Conservation (phyloP, 345 rosid genomes). For the Eutrema yunnanense region DNA sequence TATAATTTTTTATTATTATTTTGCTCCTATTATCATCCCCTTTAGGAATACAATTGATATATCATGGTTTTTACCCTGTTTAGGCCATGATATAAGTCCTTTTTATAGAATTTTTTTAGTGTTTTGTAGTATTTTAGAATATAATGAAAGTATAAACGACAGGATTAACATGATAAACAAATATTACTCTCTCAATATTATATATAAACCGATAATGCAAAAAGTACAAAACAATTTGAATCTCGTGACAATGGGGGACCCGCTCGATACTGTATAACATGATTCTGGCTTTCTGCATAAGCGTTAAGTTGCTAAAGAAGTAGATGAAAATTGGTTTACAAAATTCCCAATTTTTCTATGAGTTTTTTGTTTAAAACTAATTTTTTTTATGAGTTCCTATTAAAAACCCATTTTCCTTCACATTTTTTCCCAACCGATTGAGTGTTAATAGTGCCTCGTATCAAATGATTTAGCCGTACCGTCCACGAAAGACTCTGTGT, state of each 20-base stretch:
- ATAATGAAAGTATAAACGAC: not conserved
- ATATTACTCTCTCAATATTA: not conserved
- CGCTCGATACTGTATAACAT: not conserved
- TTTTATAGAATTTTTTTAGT: too few species aligned
- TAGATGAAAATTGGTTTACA: not conserved
- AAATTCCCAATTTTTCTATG: not conserved
- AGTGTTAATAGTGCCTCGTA: not conserved
- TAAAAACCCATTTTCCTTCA: not conserved
- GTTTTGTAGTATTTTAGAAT: too few species aligned
- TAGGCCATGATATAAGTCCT: too few species aligned
- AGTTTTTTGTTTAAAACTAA: not conserved
- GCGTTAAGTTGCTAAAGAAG: constrained; percentile 13
- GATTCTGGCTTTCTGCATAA: constrained; percentile 10
- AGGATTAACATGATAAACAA: constrained; percentile 8
- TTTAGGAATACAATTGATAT: not conserved
- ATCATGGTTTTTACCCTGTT: too few species aligned
- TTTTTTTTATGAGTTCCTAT: not conserved
- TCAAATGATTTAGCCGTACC: not conserved
- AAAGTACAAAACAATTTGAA: not conserved
- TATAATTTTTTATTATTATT: not conserved
- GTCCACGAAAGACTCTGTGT: not conserved
- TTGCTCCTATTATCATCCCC: not conserved
- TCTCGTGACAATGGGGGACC: constrained; percentile 25
- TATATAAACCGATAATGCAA: not conserved
- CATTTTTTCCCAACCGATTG: not conserved